Base-by-base conservation (phyloP, 108 stramenopile species). In the Ochromonas danica region DNA sequence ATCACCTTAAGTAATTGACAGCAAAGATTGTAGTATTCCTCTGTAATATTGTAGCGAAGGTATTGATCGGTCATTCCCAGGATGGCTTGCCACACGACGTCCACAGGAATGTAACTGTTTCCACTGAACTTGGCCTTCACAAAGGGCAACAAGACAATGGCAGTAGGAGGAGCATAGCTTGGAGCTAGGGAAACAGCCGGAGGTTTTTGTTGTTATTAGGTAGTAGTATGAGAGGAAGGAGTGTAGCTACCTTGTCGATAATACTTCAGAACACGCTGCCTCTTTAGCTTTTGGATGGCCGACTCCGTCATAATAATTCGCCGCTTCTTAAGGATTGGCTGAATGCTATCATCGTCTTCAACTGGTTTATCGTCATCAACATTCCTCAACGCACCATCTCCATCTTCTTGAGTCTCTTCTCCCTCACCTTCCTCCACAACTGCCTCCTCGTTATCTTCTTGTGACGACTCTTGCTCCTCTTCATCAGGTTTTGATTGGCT, bases 71-170 rank as follows among this genome's bases (percentile, higher is more conserved):
- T 86, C 36, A 85, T 61, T 10, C 87, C 87, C 40, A 87, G 71
- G 79, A 86, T 85, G 25, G 87, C 83, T 31, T 86, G 81, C 87
- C 87, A 87, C 36, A 84, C 42, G 61, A 82, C 40, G 41, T 86
- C 84, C 62, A 71, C 62, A 30, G 72, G 63, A 28, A 67, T 67
- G 31, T 67, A 25, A 67, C 31, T 36, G 10, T 33, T 6, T 28
- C 33, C 30, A 67, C 63, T 25, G 3, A 67, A 28, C 27, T 36
- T 38, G 6, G 14, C 30, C 72, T 42, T 27, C 40, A 75, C 72
- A 33, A 75, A 42, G 17, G 14, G 43, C 45, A 75, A 30, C 72
- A 75, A 57, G 14, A 75, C 38, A 38, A 75, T 14, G 40, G 72
- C 36, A 27, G 72, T 75, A 10, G 72, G 51, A 6, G 51, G 6